phyloP scores from a whole-genome alignment of 2,329 filamentous ascomycete species.

The Neonectria ditissima region DNA sequence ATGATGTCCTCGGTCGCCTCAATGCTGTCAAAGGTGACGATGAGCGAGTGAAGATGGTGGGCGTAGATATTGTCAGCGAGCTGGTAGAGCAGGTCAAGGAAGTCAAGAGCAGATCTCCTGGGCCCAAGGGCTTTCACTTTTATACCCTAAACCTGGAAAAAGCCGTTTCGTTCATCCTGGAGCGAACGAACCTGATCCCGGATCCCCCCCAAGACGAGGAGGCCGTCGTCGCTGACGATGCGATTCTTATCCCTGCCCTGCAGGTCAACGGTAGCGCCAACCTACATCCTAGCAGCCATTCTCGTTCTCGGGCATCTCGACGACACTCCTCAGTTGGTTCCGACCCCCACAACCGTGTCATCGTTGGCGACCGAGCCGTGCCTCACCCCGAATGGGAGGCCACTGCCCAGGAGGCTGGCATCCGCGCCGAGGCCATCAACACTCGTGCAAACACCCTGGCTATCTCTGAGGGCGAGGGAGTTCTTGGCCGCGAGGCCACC shows the following conservation, averaged over 20 bases:
- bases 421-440: slow-evolving; percentile 80
- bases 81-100: slow-evolving; percentile 83
- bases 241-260: slow-evolving; percentile 43
- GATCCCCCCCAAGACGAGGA: slow-evolving; percentile 65
- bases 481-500: slow-evolving; percentile 91
- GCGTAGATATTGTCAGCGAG: slow-evolving; percentile 85
- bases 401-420: slow-evolving; percentile 79
- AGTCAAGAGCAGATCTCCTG: slow-evolving; percentile 66
- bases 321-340: slow-evolving; percentile 85
- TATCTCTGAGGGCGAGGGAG: slow-evolving; percentile 93
- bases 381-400: slow-evolving; percentile 76
- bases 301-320: slow-evolving; percentile 58
- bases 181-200: slow-evolving; percentile 86
- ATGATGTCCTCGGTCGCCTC: slow-evolving; percentile 75
- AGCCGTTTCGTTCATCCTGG: slow-evolving; percentile 91
- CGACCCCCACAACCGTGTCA: slow-evolving; percentile 87
- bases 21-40: slow-evolving; percentile 82
- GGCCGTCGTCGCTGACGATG: slow-evolving; percentile 61
- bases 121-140: slow-evolving; percentile 90
- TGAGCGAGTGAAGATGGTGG: slow-evolving; percentile 82
- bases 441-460: slow-evolving; percentile 86
- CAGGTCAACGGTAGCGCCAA: slow-evolving; percentile 63
- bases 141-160: slow-evolving; percentile 98
- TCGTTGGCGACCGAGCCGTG: slow-evolving; percentile 74
- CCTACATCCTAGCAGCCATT: slow-evolving; percentile 49